Percentiles rank a stretch among this genome's conserved stretches.
Evolutionary conservation across 495 filamentous ascomycete species (phyloP).

Genomic region (Neurospora hispaniola): DNA sequence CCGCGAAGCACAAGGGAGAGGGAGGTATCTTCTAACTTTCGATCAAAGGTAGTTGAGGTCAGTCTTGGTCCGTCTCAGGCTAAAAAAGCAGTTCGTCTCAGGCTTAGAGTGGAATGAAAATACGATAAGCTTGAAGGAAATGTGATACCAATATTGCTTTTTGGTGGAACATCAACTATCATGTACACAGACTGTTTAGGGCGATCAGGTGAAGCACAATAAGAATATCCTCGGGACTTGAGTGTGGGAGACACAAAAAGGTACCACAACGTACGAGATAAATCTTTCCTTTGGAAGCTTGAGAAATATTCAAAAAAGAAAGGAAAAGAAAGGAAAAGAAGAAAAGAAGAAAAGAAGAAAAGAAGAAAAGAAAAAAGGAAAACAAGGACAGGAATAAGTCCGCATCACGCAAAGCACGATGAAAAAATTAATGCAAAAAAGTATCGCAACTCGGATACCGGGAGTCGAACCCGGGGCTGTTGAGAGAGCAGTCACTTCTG

Average conservation of each 20-base stretch:
- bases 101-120: too few species aligned
- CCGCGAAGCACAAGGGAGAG: too few species aligned
- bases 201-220: background rate
- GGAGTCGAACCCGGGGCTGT: background rate
- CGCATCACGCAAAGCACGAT: background rate
- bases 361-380: background rate
- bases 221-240: background rate
- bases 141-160: too few species aligned
- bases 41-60: background rate
- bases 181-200: background rate
- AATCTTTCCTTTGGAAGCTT: too few species aligned
- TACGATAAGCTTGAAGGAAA: too few species aligned
- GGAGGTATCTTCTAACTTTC: background rate
- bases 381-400: background rate
- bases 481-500: background rate
- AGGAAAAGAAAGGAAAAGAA: background rate
- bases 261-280: background rate
- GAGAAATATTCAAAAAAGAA: too few species aligned
- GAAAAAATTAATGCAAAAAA: background rate
- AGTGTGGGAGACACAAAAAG: background rate
- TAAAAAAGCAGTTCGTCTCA: too few species aligned
- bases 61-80: too few species aligned
- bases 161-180: background rate
- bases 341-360: background rate
- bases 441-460: background rate